Conservation (phyloP, 2,329 filamentous ascomycete species). For the Zymoseptoria pseudotritici region DNA sequence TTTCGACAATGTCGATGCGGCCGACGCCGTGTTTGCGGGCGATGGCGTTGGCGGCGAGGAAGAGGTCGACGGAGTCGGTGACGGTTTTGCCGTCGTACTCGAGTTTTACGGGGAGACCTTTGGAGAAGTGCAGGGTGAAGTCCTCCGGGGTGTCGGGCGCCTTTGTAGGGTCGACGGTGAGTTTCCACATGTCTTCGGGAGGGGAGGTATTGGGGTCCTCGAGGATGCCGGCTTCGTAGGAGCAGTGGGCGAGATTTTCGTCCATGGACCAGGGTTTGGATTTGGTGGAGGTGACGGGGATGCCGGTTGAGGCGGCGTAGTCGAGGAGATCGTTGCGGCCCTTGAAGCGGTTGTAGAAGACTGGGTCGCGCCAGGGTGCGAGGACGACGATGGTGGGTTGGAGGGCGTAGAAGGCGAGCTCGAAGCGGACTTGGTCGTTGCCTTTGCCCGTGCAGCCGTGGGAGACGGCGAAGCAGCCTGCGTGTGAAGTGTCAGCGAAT, state of each 20-base stretch:
- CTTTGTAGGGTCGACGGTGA: conserved; percentile 56
- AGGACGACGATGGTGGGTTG: conserved; percentile 63
- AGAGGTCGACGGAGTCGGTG: conserved; percentile 65
- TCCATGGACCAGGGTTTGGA: conserved; percentile 63
- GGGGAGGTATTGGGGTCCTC: conserved; percentile 59
- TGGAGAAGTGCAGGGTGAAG: conserved; percentile 64
- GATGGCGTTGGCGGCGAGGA: conserved; percentile 64
- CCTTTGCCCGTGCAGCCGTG: conserved; percentile 57
- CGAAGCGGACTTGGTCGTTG: conserved; percentile 60
- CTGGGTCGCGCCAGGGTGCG: conserved; percentile 64
- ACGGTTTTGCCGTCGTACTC: conserved; percentile 53
- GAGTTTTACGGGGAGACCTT: conserved; percentile 66
- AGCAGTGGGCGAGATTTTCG: conserved; percentile 68
- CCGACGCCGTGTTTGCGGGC: conserved; percentile 67
- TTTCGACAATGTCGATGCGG: conserved; percentile 76
- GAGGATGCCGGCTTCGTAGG: conserved; percentile 71
- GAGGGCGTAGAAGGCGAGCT: conserved; percentile 54
- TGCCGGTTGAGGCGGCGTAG: conserved; percentile 59
- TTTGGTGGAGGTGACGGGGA: conserved; percentile 67
- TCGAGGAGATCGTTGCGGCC: conserved; percentile 66
- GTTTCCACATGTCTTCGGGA: conserved; percentile 74
- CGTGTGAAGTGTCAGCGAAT: background rate
- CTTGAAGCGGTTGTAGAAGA: conserved; percentile 63
- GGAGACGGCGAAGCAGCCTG: conserved; percentile 37
- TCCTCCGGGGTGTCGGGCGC: conserved; percentile 65